Base-by-base conservation (phyloP, 2,329 filamentous ascomycete species). In the Neofusicoccum sp. region DNA sequence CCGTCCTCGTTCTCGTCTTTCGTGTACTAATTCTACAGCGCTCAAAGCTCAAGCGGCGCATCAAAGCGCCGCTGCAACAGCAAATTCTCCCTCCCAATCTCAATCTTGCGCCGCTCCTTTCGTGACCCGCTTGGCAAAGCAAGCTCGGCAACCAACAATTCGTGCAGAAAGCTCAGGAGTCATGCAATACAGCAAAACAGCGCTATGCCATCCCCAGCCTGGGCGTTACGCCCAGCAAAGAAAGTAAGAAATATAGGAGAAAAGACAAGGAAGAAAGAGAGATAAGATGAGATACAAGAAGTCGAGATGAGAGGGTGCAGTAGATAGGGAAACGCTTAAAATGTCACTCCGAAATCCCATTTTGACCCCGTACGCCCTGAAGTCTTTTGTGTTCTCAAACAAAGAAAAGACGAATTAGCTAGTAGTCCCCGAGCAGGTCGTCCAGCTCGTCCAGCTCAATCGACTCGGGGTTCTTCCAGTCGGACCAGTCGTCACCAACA, bases 401-500 rank as follows among this genome's bases (percentile, higher is more conserved):
- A 16, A 31, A 7, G 11, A 31, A 40, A 38, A 48, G 34, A 45
- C 7, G 11, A n/a, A 36, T 30, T 8, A 16, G 16, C 34, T 78
- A 91, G 74, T 86, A 91, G 66, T 85, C 87, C 71, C 90, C 88
- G 69, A 97, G 85, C 73, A 97, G 84, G 68, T 89, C 86, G 71
- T 98, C 93, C 26, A 98, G 86, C 80, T 99, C 95, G 48, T 96
- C 91, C 51, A 98, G 85, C 73, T 96, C 92, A 67, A 98, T 88
- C 65, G 87, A 89, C 78, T 98, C 95, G 1, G 93, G 92, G 71
- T 87, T 91, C 71, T 82, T 82, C 69, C 86, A 75, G 62, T 85
- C 83, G 28, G 65, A 65, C 67, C 66, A 69, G 41, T 64, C 64
- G 64, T 65, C 71, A 41, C 62, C 65, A 34, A 67, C 66, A 59